Evolutionary conservation across 164 flowering plant genomes (phyloP).

Genomic region (Tetracentron sinense): DNA sequence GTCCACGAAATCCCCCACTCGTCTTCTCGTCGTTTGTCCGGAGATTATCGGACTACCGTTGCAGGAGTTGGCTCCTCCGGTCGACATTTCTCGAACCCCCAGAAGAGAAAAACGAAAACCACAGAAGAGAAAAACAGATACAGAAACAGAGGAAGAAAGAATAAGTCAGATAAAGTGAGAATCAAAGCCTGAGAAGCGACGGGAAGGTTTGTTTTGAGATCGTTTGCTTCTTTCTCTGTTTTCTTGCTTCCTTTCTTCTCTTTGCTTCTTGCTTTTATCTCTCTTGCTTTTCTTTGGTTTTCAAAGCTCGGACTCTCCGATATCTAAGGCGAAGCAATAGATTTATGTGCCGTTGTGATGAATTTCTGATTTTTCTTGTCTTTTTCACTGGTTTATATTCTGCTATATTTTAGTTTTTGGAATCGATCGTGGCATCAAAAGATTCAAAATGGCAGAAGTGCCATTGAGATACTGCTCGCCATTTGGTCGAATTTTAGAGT

Average conservation of each 20-base stretch:
- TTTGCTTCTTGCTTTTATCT: no score
- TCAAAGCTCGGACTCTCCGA: neutral
- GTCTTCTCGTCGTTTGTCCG: constrained; percentile 23
- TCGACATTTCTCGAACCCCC: neutral
- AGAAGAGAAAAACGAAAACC: neutral
- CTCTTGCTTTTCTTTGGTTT: neutral
- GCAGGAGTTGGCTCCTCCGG: constrained; percentile 4
- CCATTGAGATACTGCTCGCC: no score
- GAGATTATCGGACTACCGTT: constrained; percentile 24
- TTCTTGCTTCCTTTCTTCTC: neutral
- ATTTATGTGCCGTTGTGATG: constrained; percentile 2
- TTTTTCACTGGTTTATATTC: no score
- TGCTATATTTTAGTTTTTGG: no score
- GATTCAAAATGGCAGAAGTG: no score
- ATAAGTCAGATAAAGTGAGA: neutral
- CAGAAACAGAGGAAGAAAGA: neutral
- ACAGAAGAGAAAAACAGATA: no score
- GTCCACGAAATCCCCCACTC: constrained; percentile 22
- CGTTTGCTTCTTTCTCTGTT: constrained; percentile 7
- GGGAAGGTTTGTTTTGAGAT: neutral
- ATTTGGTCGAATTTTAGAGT: no score
- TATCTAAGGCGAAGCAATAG: neutral
- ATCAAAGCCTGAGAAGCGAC: neutral
- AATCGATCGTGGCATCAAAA: no score
- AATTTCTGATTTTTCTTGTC: neutral